A percentile compares a stretch with the other conserved stretches of the same genome.
Conservation (phyloP, 2,329 filamentous ascomycete genomes). For the Neofusicoccum sp. region DNA sequence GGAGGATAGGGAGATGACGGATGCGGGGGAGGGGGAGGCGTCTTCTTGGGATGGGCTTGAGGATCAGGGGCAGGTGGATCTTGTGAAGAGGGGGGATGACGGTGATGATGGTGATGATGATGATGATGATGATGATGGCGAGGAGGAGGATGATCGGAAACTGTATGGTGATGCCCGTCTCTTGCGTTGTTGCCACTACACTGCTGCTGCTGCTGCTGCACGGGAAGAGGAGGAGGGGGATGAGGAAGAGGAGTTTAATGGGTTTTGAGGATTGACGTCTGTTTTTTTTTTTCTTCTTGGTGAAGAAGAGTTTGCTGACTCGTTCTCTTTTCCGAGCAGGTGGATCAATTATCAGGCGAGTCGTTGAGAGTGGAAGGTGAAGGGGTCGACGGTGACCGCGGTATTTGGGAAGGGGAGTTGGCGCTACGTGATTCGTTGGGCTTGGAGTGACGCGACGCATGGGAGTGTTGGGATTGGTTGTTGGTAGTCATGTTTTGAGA, state of each 20-base stretch:
- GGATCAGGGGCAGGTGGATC: not conserved
- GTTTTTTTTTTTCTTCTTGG: no score
- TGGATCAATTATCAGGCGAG: no score
- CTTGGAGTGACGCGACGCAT: no score
- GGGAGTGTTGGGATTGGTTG: no score
- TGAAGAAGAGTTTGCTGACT: not conserved
- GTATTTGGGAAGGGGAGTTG: no score
- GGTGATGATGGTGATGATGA: not conserved
- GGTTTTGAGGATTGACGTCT: not conserved
- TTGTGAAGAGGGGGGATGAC: not conserved
- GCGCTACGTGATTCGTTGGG: no score
- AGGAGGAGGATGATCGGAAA: not conserved
- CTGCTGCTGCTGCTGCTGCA: not conserved
- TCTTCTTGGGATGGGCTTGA: not conserved
- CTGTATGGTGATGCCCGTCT: not conserved
- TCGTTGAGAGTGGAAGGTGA: no score
- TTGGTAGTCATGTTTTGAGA: no score
- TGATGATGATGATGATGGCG: not conserved
- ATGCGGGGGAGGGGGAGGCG: not conserved
- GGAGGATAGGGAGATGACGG: not conserved
- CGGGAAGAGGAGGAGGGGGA: not conserved
- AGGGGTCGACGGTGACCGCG: no score
- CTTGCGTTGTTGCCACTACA: not conserved
- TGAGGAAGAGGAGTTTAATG: not conserved
- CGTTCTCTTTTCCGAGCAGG: not conserved